Evolutionary conservation across 208 protist species (phyloP).

Genomic region (Giardia duodenalis): DNA sequence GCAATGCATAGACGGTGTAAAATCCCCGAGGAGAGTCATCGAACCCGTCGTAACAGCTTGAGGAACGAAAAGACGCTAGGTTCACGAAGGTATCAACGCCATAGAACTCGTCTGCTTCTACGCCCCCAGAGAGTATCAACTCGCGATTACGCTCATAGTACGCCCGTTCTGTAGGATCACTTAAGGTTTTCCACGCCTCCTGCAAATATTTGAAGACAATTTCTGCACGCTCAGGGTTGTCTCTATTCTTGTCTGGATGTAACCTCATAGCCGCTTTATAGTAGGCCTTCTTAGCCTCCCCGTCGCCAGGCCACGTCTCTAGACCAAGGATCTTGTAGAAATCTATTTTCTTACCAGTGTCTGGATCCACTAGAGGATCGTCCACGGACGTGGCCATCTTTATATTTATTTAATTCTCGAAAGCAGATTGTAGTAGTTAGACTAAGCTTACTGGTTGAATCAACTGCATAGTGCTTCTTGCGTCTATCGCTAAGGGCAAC

Average conservation of each 20-base stretch:
- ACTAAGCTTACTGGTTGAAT: no score
- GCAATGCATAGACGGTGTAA: not conserved
- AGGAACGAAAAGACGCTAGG: not conserved
- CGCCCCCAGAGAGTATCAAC: not conserved
- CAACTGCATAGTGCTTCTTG: no score
- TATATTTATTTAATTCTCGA: no score
- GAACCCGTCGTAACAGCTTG: not conserved
- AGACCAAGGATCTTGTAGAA: not conserved
- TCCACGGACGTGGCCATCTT: no score
- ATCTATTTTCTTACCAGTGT: not conserved
- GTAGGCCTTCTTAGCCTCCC: not conserved
- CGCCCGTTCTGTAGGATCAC: not conserved
- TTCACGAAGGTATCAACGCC: conserved; percentile 23
- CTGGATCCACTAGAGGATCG: not conserved
- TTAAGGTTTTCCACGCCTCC: not conserved
- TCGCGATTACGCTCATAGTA: not conserved
- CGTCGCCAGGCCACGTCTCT: not conserved
- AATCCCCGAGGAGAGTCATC: not conserved
- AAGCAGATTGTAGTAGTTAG: no score
- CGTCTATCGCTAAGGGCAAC: no score
- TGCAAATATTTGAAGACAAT: not conserved
- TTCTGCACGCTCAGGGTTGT: not conserved
- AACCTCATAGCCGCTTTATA: not conserved
- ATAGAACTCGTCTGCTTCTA: conserved; percentile 18
- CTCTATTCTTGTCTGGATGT: not conserved